Base-by-base conservation (phyloP, 305 asterid species). In the Solanum aculeatissimum region DNA sequence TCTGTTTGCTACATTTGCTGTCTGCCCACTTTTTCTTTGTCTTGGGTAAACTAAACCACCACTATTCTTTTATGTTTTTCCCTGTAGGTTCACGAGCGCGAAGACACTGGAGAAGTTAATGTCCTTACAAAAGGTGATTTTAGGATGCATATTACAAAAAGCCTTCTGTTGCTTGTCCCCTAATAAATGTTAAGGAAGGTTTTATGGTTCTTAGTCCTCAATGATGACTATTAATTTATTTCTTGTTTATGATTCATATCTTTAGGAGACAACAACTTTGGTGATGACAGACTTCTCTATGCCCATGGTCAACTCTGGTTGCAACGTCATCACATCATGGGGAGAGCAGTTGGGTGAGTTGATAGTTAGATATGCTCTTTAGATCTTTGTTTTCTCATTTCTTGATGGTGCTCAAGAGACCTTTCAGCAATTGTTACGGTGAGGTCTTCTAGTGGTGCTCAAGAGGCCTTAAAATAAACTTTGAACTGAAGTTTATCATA, bases 331-430 rank as follows among this genome's bases (percentile, higher is more conserved):
- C 98, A 96, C 85, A 95, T 96, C 71, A 94, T 96, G 99, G 99
- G 99, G 85, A 92, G 99, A 92, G 99, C 99, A 84, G 97, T 96
- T 60, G 99, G 99, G 99, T 96, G 87, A 95, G 96, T 87, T 88
- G 82, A 83, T 60, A n/a, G n/a, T 86, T 65, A 42, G 81, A 83
- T 43, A 16, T 85, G 66, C 42, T 83, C 78, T 71, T 58, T 15
- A 1, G 35, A 43, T 53, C 19, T 40, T 42, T 43, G 49, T 6
- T 42, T 57, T 9, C 60, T 21, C 38, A 16, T 25, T 27, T 75
- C 9, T 9, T 75, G 62, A 47, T 38, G 9, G 35, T n/a, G 29
- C 19, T 40, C 1, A 2, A 19, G 29, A 19, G 18, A 70, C 54
- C 32, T 12, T 11, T 70, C 79, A 3, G 54, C 79, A 70, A 42